Percentiles rank a stretch among this genome's conserved stretches.
Conservation (phyloP, 1,139 yeast species). For the Pichia norvegensis region DNA sequence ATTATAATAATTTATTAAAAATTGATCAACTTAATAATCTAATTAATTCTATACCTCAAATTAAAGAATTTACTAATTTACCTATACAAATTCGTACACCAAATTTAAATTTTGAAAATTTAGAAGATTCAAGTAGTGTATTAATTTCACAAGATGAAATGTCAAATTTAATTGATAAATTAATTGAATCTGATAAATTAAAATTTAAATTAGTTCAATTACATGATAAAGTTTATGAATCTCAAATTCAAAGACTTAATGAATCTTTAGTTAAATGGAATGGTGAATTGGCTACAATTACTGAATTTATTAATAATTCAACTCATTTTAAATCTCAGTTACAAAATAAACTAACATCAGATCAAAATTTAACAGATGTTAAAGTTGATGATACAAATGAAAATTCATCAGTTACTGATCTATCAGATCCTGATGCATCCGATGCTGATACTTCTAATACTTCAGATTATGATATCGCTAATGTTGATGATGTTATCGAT, state of each 20-base stretch:
- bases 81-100: no score
- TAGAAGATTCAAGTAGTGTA: no score
- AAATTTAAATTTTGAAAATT: no score
- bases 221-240: constrained; percentile 22
- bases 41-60: background rate
- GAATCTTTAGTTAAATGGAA: constrained; percentile 24
- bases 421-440: no score
- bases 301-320: constrained; percentile 19
- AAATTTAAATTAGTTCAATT: constrained; percentile 24
- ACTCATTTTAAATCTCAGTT: no score
- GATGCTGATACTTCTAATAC: no score
- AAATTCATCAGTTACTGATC: no score
- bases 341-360: no score
- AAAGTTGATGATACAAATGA: no score
- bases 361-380: no score
- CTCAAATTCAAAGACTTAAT: constrained; percentile 18
- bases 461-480: constrained; percentile 16
- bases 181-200: constrained; percentile 16
- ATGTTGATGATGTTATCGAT: constrained; percentile 6
- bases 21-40: no score
- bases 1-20: no score
- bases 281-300: constrained; percentile 18
- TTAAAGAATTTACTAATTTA: constrained; percentile 2
- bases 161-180: constrained; percentile 17
- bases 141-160: background rate